Conservation (phyloP, 805 yeast species). For the Pichia nakasei region DNA sequence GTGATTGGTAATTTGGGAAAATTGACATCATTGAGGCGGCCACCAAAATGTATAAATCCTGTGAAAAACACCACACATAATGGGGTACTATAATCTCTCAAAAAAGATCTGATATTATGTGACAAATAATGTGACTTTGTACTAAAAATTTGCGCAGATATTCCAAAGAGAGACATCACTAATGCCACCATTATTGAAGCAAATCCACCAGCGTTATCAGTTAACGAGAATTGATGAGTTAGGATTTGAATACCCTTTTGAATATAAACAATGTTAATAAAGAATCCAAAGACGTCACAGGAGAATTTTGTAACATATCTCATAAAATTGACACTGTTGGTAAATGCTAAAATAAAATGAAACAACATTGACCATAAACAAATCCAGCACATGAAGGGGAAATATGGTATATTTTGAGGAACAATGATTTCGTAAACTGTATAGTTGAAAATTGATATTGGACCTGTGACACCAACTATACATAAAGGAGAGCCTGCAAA, state of each 20-base stretch:
- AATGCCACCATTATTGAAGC: constrained; percentile 68
- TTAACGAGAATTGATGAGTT: constrained; percentile 51
- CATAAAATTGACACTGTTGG: constrained; percentile 59
- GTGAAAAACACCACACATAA: constrained; percentile 79
- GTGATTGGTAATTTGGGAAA: constrained; percentile 63
- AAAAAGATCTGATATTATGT: constrained; percentile 51
- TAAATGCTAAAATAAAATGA: constrained; percentile 64
- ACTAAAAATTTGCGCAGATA: constrained; percentile 52
- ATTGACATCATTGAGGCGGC: constrained; percentile 46
- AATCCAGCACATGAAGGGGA: constrained; percentile 94
- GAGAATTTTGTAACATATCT: constrained; percentile 71
- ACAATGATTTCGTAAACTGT: constrained; percentile 70
- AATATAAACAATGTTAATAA: constrained; percentile 78
- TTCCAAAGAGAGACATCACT: constrained; percentile 70
- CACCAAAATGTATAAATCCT: constrained; percentile 90
- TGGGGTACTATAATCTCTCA: constrained; percentile 85
- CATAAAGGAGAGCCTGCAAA: constrained; percentile 87
- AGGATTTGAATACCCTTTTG: constrained; percentile 87
- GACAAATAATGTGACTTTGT: constrained; percentile 51
- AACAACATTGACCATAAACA: constrained; percentile 84
- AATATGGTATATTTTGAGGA: constrained; percentile 47
- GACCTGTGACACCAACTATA: constrained; percentile 96
- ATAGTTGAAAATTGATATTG: constrained; percentile 83
- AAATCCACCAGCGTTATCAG: constrained; percentile 33
- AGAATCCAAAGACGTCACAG: constrained; percentile 89